Evolutionary conservation across 306 rosid species (phyloP).

Genomic region (Astragalus membranaceus): DNA sequence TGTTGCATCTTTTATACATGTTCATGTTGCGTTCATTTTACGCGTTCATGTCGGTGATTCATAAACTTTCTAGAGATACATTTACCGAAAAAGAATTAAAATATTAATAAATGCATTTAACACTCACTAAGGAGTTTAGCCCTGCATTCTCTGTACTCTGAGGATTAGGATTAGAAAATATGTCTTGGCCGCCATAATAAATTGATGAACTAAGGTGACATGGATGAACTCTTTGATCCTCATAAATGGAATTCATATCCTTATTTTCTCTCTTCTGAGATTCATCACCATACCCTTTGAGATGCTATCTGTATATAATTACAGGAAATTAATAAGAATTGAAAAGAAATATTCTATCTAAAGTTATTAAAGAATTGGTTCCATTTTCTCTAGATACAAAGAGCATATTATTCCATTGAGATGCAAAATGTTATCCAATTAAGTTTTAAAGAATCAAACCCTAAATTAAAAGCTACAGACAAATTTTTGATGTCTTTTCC

Average conservation of each 20-base stretch:
- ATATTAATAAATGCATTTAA: background rate
- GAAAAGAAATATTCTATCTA: background rate
- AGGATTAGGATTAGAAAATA: conserved; percentile 32
- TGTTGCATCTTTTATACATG: too few species aligned
- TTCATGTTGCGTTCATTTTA: too few species aligned
- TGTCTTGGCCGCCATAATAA: conserved; percentile 81
- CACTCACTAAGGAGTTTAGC: conserved; percentile 42
- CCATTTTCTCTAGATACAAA: background rate
- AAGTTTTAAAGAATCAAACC: background rate
- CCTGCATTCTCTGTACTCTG: conserved; percentile 33
- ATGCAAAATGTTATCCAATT: background rate
- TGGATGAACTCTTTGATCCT: conserved; percentile 67
- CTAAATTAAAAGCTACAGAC: background rate
- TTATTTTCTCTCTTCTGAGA: conserved; percentile 22
- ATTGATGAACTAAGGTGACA: conserved; percentile 82
- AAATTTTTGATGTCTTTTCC: background rate
- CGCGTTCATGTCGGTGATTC: background rate
- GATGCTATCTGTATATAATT: conserved; percentile 29
- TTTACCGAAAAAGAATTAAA: background rate
- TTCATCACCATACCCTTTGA: conserved; percentile 26
- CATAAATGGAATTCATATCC: conserved; percentile 44
- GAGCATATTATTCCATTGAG: background rate
- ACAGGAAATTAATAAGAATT: background rate
- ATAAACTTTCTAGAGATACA: background rate
- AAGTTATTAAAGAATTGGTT: background rate